Evolutionary conservation across 192 early-diverging fungal genomes (phyloP).

Genomic region (Jimgerdemannia lactiflua): DNA sequence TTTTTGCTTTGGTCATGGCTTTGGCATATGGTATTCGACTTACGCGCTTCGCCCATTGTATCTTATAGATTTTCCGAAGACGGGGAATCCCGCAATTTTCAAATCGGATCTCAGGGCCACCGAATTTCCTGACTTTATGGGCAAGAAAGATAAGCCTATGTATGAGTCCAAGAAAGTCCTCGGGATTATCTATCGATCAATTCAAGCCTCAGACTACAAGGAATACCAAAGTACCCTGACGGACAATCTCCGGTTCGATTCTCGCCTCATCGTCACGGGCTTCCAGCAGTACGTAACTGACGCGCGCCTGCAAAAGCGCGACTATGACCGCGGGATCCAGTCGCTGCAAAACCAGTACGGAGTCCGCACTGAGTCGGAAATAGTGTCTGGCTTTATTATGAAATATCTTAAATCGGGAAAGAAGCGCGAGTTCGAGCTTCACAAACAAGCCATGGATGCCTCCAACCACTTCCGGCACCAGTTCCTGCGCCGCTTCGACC

Average conservation of each 20-base stretch:
- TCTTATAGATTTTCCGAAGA: constrained; percentile 65
- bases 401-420: constrained; percentile 35
- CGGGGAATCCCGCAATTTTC: constrained; percentile 53
- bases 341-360: constrained; percentile 68
- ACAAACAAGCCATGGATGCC: constrained; percentile 38
- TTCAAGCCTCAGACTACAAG: constrained; percentile 35
- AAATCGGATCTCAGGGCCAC: constrained; percentile 33
- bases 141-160: constrained; percentile 43
- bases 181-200: constrained; percentile 51
- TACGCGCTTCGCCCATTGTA: too few relatives aligned
- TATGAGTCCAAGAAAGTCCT: constrained; percentile 56
- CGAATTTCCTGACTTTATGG: constrained; percentile 73
- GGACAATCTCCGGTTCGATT: constrained; percentile 18
- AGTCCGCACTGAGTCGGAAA: constrained; percentile 37
- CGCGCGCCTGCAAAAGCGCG: constrained; percentile 30
- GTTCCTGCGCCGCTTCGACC: constrained; percentile 48
- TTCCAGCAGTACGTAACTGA: constrained; percentile 51
- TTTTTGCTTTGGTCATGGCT: too few relatives aligned
- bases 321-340: constrained; percentile 52
- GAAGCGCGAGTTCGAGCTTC: constrained; percentile 48
- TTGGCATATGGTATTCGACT: too few relatives aligned
- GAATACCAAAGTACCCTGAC: constrained; percentile 37
- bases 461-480: constrained; percentile 27
- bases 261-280: constrained; percentile 38
- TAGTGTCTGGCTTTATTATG: constrained; percentile 40